Evolutionary conservation across 148 eudicot species (phyloP).

Genomic region (Rheum nobile): DNA sequence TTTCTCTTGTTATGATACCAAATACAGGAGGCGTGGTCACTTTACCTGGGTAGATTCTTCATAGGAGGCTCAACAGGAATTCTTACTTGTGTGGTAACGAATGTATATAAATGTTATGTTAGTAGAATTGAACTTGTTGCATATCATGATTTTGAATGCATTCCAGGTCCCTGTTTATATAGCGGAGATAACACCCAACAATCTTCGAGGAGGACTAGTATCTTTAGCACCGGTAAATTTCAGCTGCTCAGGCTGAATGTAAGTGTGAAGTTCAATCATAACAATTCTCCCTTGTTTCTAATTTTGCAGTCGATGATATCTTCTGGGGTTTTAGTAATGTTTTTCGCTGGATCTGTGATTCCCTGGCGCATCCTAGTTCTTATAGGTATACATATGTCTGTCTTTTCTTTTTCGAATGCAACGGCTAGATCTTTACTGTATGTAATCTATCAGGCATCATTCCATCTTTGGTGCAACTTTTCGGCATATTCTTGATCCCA

Average conservation of each 20-base stretch:
- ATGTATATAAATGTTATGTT: background rate
- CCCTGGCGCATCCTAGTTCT: background rate
- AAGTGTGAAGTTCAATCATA: too few relatives aligned
- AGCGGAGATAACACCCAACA: slow-evolving; percentile 23
- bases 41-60: slow-evolving; percentile 21
- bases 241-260: background rate
- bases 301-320: background rate
- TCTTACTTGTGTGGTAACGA: slow-evolving; percentile 7
- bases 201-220: slow-evolving; percentile 15
- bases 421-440: too few relatives aligned
- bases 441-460: background rate
- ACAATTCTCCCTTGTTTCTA: background rate
- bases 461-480: background rate
- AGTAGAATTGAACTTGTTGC: background rate
- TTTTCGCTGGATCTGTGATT: background rate
- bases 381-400: background rate
- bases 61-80: slow-evolving; percentile 18
- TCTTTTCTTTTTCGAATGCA: background rate
- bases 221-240: background rate
- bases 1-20: background rate
- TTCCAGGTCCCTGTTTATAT: slow-evolving; percentile 16
- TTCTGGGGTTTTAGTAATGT: background rate
- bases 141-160: background rate
- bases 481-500: background rate
- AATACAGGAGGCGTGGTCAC: background rate